phyloP scores from a whole-genome alignment of 495 filamentous ascomycete genomes.

The Apiosordaria backusii region DNA sequence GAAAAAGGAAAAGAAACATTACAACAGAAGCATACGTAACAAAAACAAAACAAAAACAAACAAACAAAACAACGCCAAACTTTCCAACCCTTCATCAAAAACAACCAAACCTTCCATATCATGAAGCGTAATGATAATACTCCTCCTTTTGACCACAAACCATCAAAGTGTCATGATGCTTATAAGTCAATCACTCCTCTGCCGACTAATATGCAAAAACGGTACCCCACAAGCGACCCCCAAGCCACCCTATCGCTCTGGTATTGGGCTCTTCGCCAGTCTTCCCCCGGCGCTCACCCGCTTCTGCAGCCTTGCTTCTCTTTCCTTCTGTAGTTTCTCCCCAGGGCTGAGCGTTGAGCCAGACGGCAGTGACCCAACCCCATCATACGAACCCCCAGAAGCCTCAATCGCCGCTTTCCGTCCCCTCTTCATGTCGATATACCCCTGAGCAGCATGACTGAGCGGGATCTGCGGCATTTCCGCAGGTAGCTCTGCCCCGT shows the following conservation, averaged over 20 bases:
- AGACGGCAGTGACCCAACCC: constrained; percentile 23
- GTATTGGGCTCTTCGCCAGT: constrained; percentile 55
- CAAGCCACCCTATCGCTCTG: constrained; percentile 47
- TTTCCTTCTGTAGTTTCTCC: constrained; percentile 47
- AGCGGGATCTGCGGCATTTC: constrained; percentile 48
- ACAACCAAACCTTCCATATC: background rate
- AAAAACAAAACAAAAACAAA: background rate
- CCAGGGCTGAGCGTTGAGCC: constrained; percentile 26
- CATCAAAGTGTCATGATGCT: too few relatives aligned
- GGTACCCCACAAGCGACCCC: constrained; percentile 29
- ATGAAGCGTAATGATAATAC: too few relatives aligned
- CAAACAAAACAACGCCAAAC: background rate
- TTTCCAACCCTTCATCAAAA: background rate
- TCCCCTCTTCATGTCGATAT: constrained; percentile 77
- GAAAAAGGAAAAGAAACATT: background rate
- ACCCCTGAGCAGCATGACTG: constrained; percentile 69
- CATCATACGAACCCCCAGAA: constrained; percentile 29
- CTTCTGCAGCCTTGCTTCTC: constrained; percentile 56
- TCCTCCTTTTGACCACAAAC: too few relatives aligned
- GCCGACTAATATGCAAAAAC: constrained; percentile 12
- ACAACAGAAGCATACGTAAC: background rate
- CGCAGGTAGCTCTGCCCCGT: constrained; percentile 82
- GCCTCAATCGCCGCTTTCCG: constrained; percentile 42
- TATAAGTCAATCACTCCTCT: constrained; percentile 11
- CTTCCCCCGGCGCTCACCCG: constrained; percentile 60